Conservation (phyloP, 768 basidiomycete species). For the Phanerochaete sordida region DNA sequence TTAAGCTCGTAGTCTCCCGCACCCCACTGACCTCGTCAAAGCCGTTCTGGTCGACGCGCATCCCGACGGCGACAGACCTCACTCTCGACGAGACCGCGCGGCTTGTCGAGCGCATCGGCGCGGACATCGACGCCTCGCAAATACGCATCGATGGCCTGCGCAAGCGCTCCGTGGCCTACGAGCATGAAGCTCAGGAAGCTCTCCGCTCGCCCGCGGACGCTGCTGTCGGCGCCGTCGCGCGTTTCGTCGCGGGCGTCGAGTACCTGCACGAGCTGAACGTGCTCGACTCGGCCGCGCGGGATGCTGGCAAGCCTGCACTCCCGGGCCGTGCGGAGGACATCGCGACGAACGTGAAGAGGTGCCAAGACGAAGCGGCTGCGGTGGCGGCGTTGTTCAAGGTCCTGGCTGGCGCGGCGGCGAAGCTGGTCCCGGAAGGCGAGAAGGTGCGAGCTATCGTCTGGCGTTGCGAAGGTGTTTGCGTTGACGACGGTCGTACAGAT, state of each 20-base stretch:
- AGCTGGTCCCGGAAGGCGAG: neutral
- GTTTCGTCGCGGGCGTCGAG: neutral
- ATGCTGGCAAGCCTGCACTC: neutral
- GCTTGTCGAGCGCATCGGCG: neutral
- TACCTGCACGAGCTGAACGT: neutral
- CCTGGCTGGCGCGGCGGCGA: neutral
- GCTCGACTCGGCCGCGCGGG: neutral
- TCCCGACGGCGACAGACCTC: neutral
- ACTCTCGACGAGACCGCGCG: neutral
- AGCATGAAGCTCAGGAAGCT: neutral
- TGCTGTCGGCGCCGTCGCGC: neutral
- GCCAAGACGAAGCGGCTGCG: neutral
- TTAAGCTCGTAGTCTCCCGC: neutral
- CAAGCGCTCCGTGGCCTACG: neutral
- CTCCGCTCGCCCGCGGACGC: neutral
- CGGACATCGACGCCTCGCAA: neutral
- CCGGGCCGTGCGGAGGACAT: neutral
- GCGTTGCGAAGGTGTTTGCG: neutral
- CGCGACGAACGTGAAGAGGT: neutral
- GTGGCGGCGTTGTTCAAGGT: neutral
- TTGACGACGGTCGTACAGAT: neutral
- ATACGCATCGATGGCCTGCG: neutral
- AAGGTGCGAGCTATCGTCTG: neutral
- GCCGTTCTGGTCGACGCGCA: conserved; percentile 5
- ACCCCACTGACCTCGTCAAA: neutral